These are phyloP conservation scores for Excoecaria cochinchinensis DNA, from an alignment of 345 rosid genomes.

Conservation along the genomic window DNA sequence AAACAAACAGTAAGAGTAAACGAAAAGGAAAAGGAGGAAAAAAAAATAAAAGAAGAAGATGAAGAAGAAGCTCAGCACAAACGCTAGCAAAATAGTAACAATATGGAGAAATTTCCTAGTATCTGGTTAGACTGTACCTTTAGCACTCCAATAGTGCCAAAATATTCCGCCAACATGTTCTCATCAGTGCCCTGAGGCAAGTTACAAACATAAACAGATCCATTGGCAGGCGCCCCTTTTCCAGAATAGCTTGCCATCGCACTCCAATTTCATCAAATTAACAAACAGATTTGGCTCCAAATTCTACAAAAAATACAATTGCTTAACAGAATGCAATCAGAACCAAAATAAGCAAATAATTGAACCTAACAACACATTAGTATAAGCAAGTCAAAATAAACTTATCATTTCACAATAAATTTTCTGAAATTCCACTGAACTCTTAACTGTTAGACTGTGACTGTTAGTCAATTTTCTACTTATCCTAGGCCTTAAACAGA, in stretches of 20 bases:
- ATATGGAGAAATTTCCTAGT: background rate
- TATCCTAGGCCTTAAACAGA: background rate
- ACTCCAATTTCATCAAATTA: conserved; percentile 44
- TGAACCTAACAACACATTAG: background rate
- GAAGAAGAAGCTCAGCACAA: background rate
- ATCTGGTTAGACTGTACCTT: conserved; percentile 50
- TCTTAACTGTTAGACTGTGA: background rate
- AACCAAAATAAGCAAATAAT: background rate
- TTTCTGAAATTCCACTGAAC: background rate
- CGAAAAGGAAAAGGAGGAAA: background rate
- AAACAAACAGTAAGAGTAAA: background rate
- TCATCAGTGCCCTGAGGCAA: conserved; percentile 86
- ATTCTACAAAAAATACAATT: background rate
- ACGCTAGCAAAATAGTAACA: background rate
- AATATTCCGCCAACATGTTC: conserved; percentile 82
- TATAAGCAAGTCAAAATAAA: background rate
- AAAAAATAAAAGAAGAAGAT: background rate
- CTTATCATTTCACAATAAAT: background rate
- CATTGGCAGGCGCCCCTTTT: conserved; percentile 58
- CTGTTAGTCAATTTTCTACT: background rate
- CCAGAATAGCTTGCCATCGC: conserved; percentile 64
- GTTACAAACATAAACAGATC: conserved; percentile 83
- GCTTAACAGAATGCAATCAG: background rate
- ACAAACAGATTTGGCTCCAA: background rate
- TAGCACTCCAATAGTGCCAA: conserved; percentile 91